Evolutionary conservation across 257 asterid species (phyloP), one percentile per base, ranked within the genome.

Genomic region (Solanum peruvianum): DNA sequence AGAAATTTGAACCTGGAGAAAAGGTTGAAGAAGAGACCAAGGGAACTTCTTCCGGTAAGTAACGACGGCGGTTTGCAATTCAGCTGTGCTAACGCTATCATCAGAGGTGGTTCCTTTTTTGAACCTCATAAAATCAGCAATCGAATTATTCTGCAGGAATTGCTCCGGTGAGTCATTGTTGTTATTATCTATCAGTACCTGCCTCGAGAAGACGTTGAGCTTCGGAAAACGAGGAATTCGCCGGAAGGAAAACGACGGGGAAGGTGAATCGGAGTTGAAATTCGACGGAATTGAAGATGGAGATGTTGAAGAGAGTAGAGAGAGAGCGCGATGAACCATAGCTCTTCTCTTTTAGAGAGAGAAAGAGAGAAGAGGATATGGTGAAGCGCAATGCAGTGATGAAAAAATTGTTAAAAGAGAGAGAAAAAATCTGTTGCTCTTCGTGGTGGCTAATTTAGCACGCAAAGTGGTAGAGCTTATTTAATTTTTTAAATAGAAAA

Each of bases 101-200:
- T 88, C 87, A 62, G 86, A 60, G 47, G 13, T 77, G 23, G 89
- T 27, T 49, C 90, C 92, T 76, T 78, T 91, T 90, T 82, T 90
- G 70, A 95, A 96, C 93, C 99, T 93, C 99, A 96, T 97, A 93
- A 95, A 97, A 90, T 97, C 99, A 25, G 98, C 98, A 90, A 95
- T 94, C 11, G 98, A 95, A 88, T 94, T 97, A 89, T 91, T 94
- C 87, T 89, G 90, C 88, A 89, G 72, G 88, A 96, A 97, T 56
- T 91, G 91, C 27, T 95, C 96, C 5, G 95, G 89, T 2, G 98
- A 91, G 67, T 89, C 93, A 88, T 91, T 58, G 67, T 58, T 58
- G 67, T 9, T 89, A 25, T 89, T 91, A 20, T 84, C 88, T 2
- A 44, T 44, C 52, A 47, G 44, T 7, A 80, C 77, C 81, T 89